phyloP scores from a whole-genome alignment of 257 asterid species.

The Gardenia jasminoides region DNA sequence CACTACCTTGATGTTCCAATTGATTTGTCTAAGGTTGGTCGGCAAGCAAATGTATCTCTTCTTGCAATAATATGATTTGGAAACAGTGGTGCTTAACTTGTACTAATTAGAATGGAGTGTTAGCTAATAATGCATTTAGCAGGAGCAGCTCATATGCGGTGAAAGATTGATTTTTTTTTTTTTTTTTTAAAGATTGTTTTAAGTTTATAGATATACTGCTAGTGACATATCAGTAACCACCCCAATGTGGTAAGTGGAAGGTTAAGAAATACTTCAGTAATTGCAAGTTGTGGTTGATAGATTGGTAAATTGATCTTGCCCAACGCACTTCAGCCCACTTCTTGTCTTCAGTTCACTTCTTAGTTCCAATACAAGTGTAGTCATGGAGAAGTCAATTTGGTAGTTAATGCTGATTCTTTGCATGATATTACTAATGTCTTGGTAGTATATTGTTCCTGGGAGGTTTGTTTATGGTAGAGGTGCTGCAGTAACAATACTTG shows the following conservation, averaged over 20 bases:
- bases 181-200: not conserved
- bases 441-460: not conserved
- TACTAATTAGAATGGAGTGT: not conserved
- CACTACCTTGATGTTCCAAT: slow-evolving; percentile 98
- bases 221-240: no score
- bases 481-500: not conserved
- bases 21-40: slow-evolving; percentile 93
- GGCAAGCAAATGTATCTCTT: slow-evolving; percentile 6
- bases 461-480: not conserved
- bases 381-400: not conserved
- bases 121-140: not conserved
- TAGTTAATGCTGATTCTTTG: not conserved
- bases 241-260: not conserved
- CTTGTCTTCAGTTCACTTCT: not conserved
- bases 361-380: not conserved
- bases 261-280: not conserved
- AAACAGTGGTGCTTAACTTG: not conserved
- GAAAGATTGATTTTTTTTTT: not conserved
- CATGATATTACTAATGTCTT: not conserved
- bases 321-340: not conserved
- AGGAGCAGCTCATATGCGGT: not conserved
- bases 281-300: not conserved
- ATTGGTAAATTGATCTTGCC: not conserved
- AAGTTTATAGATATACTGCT: not conserved
- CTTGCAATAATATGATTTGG: not conserved